Base-by-base conservation (phyloP, 331 rosid genomes). In the Spiraea crenata region DNA sequence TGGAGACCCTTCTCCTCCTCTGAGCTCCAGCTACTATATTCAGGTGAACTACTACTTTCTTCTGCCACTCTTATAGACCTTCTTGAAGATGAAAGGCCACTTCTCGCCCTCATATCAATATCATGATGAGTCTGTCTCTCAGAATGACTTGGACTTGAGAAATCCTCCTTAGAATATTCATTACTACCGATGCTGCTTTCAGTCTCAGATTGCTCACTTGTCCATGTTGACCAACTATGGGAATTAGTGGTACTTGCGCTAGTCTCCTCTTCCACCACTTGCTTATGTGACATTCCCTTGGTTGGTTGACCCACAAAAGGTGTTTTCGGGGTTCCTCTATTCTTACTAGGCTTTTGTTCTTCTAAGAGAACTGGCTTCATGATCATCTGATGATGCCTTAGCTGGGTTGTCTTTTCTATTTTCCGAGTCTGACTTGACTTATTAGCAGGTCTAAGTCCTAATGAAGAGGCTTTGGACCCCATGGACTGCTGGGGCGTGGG, bases 331-430 rank as follows among this genome's bases (percentile, higher is more conserved):
- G 63, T 60, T 47, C 50, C 71, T 67, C n/a, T 70, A 46, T 47
- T 77, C 15, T 52, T 65, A 52, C 82, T 62, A 64, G 83, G 78
- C 57, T 60, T 71, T 63, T 77, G 76, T 66, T 73, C 82, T 57
- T 77, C 82, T 68, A 80, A 51, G 17, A 77, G 72, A 38, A 86
- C 74, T 46, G 81, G 88, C 57, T 64, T 83, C 15, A 77, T 61
- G 38, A 71, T 67, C 69, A 51, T 75, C 61, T 65, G 81, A 69
- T 68, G 75, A 15, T 46, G 63, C 3, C 34, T 62, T 25, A 25
- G 31, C 52, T 63, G 74, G 63, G 9, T n/a, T 0, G 37, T 49
- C 9, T 54, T 67, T 56, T 57, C 49, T 61, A 63, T 83, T 71
- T 19, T 39, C 1, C 13, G 40, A 25, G 6, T 15, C 37, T n/a